phyloP scores from a whole-genome alignment of 371 early-diverging fungal genomes.

The Parasitella parasitica region DNA sequence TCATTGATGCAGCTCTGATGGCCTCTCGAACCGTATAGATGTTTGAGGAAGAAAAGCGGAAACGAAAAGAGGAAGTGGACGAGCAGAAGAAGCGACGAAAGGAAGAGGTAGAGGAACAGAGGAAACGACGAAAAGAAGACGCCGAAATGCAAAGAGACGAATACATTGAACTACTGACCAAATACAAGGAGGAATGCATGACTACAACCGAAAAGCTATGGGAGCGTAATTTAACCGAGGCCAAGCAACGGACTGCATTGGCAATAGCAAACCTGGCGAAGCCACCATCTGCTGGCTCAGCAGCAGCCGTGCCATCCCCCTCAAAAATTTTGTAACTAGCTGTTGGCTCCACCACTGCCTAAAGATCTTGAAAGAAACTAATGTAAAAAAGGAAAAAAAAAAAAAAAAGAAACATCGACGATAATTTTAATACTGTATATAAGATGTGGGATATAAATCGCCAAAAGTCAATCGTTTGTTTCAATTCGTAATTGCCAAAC shows the following conservation, averaged over 20 bases:
- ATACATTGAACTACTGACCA: background rate
- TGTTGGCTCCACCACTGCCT: background rate
- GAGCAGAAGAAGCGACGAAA: background rate
- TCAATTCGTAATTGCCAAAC: no score
- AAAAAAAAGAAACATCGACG: no score
- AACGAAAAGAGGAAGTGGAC: background rate
- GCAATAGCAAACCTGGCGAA: background rate
- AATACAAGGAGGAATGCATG: background rate
- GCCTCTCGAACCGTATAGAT: background rate
- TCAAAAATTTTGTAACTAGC: no score
- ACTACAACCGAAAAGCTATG: background rate
- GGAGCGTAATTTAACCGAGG: background rate
- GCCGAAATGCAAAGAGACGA: background rate
- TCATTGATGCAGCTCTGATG: no score
- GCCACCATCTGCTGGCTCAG: background rate
- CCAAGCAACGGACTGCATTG: background rate
- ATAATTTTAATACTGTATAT: no score
- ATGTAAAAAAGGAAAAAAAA: no score
- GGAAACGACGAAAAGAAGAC: background rate
- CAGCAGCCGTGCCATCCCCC: background rate
- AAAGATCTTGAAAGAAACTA: no score
- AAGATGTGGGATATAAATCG: no score
- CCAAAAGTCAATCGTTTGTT: no score
- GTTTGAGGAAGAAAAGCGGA: background rate
- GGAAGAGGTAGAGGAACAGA: background rate